Base-by-base conservation (phyloP, 495 filamentous ascomycete genomes). In the Podospora fimiseda region DNA sequence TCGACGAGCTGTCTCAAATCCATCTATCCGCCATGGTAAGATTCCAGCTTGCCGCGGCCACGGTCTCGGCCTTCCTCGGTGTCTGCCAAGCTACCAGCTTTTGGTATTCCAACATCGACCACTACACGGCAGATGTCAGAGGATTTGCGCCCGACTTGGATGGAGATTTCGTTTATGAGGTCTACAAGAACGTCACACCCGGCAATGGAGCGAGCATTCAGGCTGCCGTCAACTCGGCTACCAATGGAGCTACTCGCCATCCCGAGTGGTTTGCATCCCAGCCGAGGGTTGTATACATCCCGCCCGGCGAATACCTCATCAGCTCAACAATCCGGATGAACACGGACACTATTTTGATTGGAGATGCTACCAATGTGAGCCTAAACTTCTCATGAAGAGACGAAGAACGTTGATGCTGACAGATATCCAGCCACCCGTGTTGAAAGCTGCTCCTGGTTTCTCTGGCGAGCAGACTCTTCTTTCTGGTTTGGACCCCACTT, bases 221-320 rank as follows among this genome's bases (percentile, higher is more conserved):
- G 9, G 61, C 60, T 2, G 69, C 72, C 38, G 64, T 70, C 43
- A 60, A 61, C 16, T 61, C 63, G 7, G 66, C 63, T 43, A 37
- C 68, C 54, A 40, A 64, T 27, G 69, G 68, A 7, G 61, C 54
- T 18, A 54, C 24, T 6, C 58, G 71, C 14, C 48, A 74, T 36
- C 48, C 54, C 4, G 20, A 61, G 41, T 74, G 69, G 69, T 50
- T 74, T 36, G 67, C 71, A n/a, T 68, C 63, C n/a, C 70, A 73
- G 54, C 71, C 71, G 27, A 62, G 71, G 47, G 70, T 84, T 45
- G 75, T 86, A 24, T 86, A 83, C 60, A 80, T 87, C 57, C 83
- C 83, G 7, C 70, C 79, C 7, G 83, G 83, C 48, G 84, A 77
- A 7, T 86, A 86, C 59, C 53, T 74, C n/a, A 71, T 86, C 49